These are phyloP conservation scores for Stygiomarasmius scandens DNA, from an alignment of 1,284 basidiomycete species.

Conservation along the genomic window DNA sequence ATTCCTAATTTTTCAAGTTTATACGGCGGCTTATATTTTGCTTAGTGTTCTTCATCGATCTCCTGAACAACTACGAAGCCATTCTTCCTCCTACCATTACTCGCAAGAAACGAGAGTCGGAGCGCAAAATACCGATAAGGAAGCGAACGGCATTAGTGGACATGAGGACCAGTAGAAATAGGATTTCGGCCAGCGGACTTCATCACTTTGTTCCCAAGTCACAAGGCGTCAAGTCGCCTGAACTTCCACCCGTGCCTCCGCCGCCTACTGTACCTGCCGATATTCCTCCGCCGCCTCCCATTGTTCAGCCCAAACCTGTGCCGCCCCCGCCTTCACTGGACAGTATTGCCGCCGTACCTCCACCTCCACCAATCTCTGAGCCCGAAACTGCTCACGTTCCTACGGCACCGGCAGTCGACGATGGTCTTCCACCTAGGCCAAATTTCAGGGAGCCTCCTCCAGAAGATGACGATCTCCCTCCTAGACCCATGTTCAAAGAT, in stretches of 20 bases:
- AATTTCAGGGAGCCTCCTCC: slow-evolving; percentile 55
- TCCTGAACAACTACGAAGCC: slow-evolving; percentile 75
- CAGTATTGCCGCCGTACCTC: slow-evolving; percentile 17
- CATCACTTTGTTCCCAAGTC: neutral
- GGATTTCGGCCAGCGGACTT: slow-evolving; percentile 62
- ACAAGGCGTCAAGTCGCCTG: slow-evolving; percentile 40
- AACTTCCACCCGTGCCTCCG: slow-evolving; percentile 34
- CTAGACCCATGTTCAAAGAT: slow-evolving; percentile 54
- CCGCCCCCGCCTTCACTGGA: slow-evolving; percentile 4
- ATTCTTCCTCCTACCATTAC: slow-evolving; percentile 83
- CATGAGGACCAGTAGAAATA: slow-evolving; percentile 78
- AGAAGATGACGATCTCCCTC: slow-evolving; percentile 48
- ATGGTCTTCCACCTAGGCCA: slow-evolving; percentile 44
- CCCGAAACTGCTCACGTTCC: slow-evolving; percentile 9
- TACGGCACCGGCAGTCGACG: slow-evolving; percentile 23
- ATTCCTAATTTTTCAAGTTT: slow-evolving; percentile 27
- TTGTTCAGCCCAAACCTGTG: slow-evolving; percentile 10
- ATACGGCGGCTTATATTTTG: slow-evolving; percentile 5
- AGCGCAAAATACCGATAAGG: slow-evolving; percentile 77
- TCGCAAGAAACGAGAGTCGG: slow-evolving; percentile 84
- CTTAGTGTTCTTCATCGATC: slow-evolving; percentile 79
- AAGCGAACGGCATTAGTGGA: slow-evolving; percentile 90
- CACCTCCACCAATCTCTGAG: slow-evolving; percentile 26
- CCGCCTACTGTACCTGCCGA: slow-evolving; percentile 21
- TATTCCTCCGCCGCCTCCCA: slow-evolving; percentile 27